Base-by-base conservation (phyloP, 177 flowering plant species). In the Tripterygium wilfordii region DNA sequence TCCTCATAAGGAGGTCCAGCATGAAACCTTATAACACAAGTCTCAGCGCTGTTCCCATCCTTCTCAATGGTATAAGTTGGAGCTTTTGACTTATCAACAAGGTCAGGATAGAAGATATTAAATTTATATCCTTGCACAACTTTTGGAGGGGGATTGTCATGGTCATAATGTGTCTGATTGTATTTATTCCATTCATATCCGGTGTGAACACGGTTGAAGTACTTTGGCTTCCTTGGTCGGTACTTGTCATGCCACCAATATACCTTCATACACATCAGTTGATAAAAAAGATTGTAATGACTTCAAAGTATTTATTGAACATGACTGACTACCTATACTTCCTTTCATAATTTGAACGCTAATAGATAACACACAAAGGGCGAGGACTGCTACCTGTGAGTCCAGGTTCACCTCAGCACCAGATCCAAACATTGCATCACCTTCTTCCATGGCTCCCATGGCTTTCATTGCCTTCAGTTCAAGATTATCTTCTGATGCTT, bases 241-340 rank as follows among this genome's bases (percentile, higher is more conserved):
- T 90, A 94, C 51, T 94, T 94, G 67, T 90, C 99, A 67, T 94
- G 99, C 99, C 99, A 94, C 99, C 99, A 94, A 57, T 90, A 94
- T 9, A 90, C 96, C 98, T 90, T 74, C 55, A 68, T 52, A 31
- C 28, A 56, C 35, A 43, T 39, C 22, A 13, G 20, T n/a, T 16
- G 0, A n/a, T 26, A n/a, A n/a, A n/a, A n/a, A n/a, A n/a, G n/a
- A n/a, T n/a, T n/a, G n/a, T n/a, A n/a, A n/a, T n/a, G n/a, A n/a
- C n/a, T n/a, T n/a, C n/a, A n/a, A n/a, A n/a, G n/a, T n/a, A n/a
- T n/a, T n/a, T n/a, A n/a, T n/a, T n/a, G n/a, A n/a, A n/a, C n/a
- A n/a, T n/a, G n/a, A n/a, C n/a, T n/a, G n/a, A n/a, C n/a, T n/a
- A n/a, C n/a, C n/a, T n/a, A n/a, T n/a, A n/a, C n/a, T n/a, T n/a